Evolutionary conservation across 306 rosid genomes (phyloP), one percentile per base, ranked within the genome.

Genomic region (Vigna unguiculata): DNA sequence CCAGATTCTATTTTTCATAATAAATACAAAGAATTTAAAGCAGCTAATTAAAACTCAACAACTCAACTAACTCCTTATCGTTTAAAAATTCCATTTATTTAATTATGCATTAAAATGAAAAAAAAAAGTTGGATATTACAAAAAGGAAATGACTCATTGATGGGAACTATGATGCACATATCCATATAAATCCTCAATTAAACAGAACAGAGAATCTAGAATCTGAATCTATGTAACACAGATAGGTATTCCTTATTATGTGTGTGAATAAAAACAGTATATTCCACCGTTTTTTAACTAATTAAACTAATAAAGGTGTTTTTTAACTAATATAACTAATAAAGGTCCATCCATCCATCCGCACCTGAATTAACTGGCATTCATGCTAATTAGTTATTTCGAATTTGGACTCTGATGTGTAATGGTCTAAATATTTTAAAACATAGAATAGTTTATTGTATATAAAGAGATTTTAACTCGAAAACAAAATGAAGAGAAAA

Each of bases 141-240:
- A n/a, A 52, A 51, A 17, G 30, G 52, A 9, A 76, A 2, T 19
- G 0, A 51, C 25, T 16, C 46, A 51, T 63, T 6, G 45, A 77
- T 34, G 8, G 40, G 6, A 20, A 24, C 47, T 6, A 69, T 9
- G 62, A 34, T 38, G 4, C 0, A 34, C 15, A 34, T 12, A 17
- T 40, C 20, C 19, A 73, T 41, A 22, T 9, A 38, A 28, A 63
- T 63, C 69, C n/a, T 36, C 24, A 19, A 11, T 17, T 38, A 62
- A 40, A 16, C 36, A 2, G 19, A 43, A 45, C 11, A 58, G 14
- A 10, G 78, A 58, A 58, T 73, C 69, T 22, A 72, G 55, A 73
- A 24, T 41, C 78, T 22, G 57, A 40, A 73, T 58, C 78, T 43
- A 16, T n/a, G n/a, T 68, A 10, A 7, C 14, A 11, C 1, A 5